Base-by-base conservation (phyloP, 1,284 basidiomycete species). In the Apiotrichum gracile region DNA sequence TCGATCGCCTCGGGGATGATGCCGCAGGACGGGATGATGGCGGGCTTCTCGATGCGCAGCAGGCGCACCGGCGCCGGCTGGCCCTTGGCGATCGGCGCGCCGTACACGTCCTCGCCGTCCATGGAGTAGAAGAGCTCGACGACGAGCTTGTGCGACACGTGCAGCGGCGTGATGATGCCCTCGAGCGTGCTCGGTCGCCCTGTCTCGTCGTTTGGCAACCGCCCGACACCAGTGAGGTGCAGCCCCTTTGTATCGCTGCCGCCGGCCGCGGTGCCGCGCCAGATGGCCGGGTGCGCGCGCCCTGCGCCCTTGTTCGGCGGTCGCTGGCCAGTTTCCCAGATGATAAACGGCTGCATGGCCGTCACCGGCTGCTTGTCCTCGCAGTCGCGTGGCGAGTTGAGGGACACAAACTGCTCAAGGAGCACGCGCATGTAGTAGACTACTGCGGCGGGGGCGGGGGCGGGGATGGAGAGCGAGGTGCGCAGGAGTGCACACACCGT, bases 91-190 rank as follows among this genome's bases (percentile, higher is more conserved):
- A 61, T 37, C 1, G 49, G 44, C 6, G 51, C 26, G 2, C 63
- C 64, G 1, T 25, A 5, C 24, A 63, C 52, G 37, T 68, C 62
- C 51, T 68, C 63, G 19, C 64, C 63, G 21, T 64, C 61, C 6
- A 71, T 59, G 0, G 68, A 64, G 56, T 70, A 73, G 49, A 56
- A 67, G 5, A 73, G 57, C 41, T 73, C 63, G n/a, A 65, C 38
- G 12, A 62, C 52, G 6, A 73, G 56, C 33, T 61, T 47, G 49
- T 73, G 70, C 3, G 61, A 49, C 3, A 70, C 67, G 12, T 48
- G 44, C 43, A 73, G 67, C 1, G 70, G 70, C 3, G 70, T 68
- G n/a, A 64, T 51, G 21, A 66, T 58, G 14, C 66, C 68, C 51
- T n/a, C 12, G 21, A 19, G 40, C 10, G 67, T 71, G 13, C 66